Evolutionary conservation across 768 basidiomycete species (phyloP).

Genomic region (Mycena indigotica): DNA sequence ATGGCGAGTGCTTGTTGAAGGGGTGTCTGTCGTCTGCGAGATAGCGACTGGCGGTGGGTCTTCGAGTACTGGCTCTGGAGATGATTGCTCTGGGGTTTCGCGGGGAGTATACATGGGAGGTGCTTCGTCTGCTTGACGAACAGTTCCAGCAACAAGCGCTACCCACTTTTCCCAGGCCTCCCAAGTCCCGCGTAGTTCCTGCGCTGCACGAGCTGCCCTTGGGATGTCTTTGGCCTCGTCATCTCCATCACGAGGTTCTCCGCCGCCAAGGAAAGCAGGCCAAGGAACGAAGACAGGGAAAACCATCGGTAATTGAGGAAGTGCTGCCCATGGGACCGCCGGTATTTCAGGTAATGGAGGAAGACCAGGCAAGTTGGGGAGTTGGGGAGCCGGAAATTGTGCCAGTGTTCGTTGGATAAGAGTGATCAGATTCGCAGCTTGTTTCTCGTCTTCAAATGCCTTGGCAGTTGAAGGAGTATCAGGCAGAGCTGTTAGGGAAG

Average conservation of each 20-base stretch:
- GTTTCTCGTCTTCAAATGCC: conserved; percentile 44
- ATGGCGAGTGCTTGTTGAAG: conserved; percentile 38
- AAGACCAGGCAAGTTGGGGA: conserved; percentile 55
- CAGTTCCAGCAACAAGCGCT: conserved; percentile 51
- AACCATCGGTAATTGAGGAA: conserved; percentile 72
- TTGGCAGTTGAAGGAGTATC: conserved; percentile 4
- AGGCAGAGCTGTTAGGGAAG: conserved; percentile 7
- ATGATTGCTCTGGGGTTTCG: conserved; percentile 21
- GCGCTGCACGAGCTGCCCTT: conserved; percentile 50
- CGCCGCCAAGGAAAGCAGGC: conserved; percentile 63
- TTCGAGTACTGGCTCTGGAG: not conserved
- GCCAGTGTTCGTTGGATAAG: conserved; percentile 76
- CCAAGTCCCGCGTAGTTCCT: conserved; percentile 71
- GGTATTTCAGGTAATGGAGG: conserved; percentile 72
- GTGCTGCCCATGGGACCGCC: conserved; percentile 58
- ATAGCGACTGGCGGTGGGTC: conserved; percentile 21
- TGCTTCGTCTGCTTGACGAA: conserved; percentile 54
- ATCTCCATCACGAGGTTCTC: conserved; percentile 36
- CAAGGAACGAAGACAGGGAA: conserved; percentile 82
- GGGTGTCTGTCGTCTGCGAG: conserved; percentile 22
- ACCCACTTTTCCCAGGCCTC: conserved; percentile 87
- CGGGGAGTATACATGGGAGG: conserved; percentile 78
- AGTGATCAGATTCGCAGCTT: conserved; percentile 59
- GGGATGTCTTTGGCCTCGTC: conserved; percentile 34
- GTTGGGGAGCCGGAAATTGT: conserved; percentile 62